Base-by-base conservation (phyloP, 106 monocot genomes). In the Amphibolis antarctica region DNA sequence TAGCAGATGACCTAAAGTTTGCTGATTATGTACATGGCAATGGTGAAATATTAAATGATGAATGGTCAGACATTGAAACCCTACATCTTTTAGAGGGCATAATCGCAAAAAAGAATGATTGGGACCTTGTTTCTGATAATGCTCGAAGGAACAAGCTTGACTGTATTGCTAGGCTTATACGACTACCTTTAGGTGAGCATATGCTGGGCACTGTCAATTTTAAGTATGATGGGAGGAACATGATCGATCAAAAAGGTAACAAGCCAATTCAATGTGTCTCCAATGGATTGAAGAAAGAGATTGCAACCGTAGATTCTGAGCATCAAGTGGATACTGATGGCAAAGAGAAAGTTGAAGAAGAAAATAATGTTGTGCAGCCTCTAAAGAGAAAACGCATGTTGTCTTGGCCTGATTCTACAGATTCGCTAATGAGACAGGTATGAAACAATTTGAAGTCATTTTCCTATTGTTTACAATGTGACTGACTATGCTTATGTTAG, bases 51-150 rank as follows among this genome's bases (percentile, higher is more conserved):
- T 42, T 26, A 4, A 62, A 61, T 25, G 47, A 43, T 51, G 65
- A 66, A 59, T 96, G 94, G 94, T 86, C 86, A 52, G 89, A 96
- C 63, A 59, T 79, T 46, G 94, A 96, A 54, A 96, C 82, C n/a
- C 68, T 96, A 26, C 79, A 79, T 65, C 86, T 96, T 59, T 74
- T 96, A 71, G 94, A 90, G 77, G 94, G 83, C 62, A 81, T 86
- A 49, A 67, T 90, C 27, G 86, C 89, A 56, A 82, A 82, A 76
- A 86, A 85, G 28, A 85, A 89, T 71, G 94, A 96, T 56, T 96
- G 94, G 94, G 82, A 81, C 76, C 86, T 96, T 67, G 77, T 96
- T 65, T 84, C 94, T 14, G 86, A 89, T 58, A 86, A 96, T 74
- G 89, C 86, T 2, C 76, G 84, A 53, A 86, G 80, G 65, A 86